Percentiles rank a stretch among this genome's conserved stretches.
Evolutionary conservation across 2,329 filamentous ascomycete genomes (phyloP).

Genomic region (Exophiala sp.): DNA sequence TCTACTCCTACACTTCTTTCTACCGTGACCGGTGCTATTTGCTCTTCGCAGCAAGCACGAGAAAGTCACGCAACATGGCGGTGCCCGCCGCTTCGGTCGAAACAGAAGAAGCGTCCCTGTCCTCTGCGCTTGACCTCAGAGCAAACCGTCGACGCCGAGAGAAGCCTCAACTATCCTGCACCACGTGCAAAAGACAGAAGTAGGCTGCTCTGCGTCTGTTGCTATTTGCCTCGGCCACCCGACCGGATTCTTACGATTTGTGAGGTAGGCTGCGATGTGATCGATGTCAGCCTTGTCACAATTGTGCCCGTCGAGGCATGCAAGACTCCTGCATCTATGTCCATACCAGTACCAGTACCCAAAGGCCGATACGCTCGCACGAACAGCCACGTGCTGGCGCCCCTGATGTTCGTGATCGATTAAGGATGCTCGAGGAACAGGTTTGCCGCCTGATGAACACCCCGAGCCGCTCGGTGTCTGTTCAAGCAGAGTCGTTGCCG

Average conservation of each 20-base stretch:
- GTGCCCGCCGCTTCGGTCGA: neutral
- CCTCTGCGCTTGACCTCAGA: neutral
- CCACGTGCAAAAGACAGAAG: neutral
- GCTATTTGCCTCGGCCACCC: neutral
- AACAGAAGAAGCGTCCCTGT: neutral
- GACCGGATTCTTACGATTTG: neutral
- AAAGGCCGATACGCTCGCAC: neutral
- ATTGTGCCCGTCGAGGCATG: constrained; percentile 65
- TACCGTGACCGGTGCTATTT: neutral
- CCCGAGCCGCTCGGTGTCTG: neutral
- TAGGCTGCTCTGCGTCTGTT: neutral
- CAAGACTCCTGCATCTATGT: constrained; percentile 79
- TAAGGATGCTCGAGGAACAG: constrained; percentile 23
- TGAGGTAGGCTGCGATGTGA: constrained; percentile 40
- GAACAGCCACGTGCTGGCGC: no score
- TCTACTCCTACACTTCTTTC: no score
- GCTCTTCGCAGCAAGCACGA: neutral
- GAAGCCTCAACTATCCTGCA: neutral
- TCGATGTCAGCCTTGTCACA: constrained; percentile 38
- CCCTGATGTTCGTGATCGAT: constrained; percentile 14
- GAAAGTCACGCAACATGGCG: neutral
- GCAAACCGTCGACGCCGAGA: neutral
- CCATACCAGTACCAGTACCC: neutral
- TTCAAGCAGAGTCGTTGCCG: neutral
- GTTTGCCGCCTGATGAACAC: constrained; percentile 18